Conservation (phyloP, 1,284 basidiomycete species). For the Ganoderma lingzhi region DNA sequence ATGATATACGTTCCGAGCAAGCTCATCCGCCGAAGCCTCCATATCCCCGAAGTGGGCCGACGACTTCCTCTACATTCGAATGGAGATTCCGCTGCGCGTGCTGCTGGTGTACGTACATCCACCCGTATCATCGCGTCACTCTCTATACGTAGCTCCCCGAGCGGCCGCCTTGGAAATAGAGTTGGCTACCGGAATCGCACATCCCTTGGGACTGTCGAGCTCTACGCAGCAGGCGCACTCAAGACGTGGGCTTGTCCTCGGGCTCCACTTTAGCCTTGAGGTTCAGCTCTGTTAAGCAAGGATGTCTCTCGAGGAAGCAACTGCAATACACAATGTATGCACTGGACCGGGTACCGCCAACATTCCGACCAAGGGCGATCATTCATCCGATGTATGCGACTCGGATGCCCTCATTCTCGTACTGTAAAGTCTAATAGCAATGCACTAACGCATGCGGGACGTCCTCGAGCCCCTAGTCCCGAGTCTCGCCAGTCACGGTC, state of each 20-base stretch:
- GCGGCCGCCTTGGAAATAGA: background rate
- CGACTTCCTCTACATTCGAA: background rate
- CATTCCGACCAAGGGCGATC: background rate
- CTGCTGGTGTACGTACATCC: background rate
- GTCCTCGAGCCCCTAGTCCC: too few species aligned
- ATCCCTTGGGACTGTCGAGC: background rate
- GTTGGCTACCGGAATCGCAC: background rate
- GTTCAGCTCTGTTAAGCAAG: too few species aligned
- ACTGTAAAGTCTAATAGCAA: constrained; percentile 1
- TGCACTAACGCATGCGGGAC: background rate
- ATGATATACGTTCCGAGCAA: background rate
- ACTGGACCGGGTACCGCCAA: background rate
- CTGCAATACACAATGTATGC: background rate
- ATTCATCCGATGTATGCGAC: background rate
- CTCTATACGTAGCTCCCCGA: background rate
- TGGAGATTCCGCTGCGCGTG: background rate
- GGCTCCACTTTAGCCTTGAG: background rate
- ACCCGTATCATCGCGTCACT: background rate
- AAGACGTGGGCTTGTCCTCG: background rate
- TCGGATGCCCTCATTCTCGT: too few species aligned
- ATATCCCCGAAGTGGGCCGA: background rate
- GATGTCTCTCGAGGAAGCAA: too few species aligned
- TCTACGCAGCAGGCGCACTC: background rate
- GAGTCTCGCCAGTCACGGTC: background rate
- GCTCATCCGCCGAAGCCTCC: background rate